Evolutionary conservation across 768 basidiomycete genomes (phyloP), one percentile per base, ranked within the genome.

Genomic region (Lactarius hengduanensis): DNA sequence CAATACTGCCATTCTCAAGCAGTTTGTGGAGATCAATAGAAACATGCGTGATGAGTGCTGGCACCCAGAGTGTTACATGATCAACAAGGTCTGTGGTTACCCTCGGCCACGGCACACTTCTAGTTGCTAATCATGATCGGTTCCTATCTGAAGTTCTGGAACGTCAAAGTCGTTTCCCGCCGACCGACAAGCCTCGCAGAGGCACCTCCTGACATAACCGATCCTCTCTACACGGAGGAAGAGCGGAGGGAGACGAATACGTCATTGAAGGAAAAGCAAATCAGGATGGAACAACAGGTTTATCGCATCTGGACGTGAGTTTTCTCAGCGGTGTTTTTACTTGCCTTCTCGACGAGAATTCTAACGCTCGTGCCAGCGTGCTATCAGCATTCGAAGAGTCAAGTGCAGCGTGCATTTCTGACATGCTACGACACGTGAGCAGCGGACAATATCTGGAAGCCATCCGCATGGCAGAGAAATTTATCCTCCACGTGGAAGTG

Each of bases 31-130:
- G 80, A 98, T 99, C 78, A 98, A 99, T 74, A 86, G 97, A 67
- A 98, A 98, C 78, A 93, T 92, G 84, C 84, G 89, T 70, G 96
- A 99, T 78, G 97, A 99, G 80, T 98, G 96, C 74, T 99, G 97
- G 96, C 97, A 99, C 83, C 97, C 97, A 62, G 97, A 99, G 77
- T 99, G 97, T 77, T 98, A 98, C 77, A 98, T 98, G 96, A 98
- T 99, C 71, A 96, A 98, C 79, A 98, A 98, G 84, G 96, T 96
- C 36, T 59, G 58, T 62, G 10, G 58, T 50, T 45, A 60, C 61
- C 32, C 63, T 47, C 40, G 40, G 28, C n/a, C 45, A 26, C 30
- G 41, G 32, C 34, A 18, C 60, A 30, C 55, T n/a, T 58, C 59
- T 22, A 30, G 36, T 64, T 43, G 41, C 53, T 70, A 16, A 70